phyloP scores from a whole-genome alignment of 139 green algal species.

The Gonium pectorale region DNA sequence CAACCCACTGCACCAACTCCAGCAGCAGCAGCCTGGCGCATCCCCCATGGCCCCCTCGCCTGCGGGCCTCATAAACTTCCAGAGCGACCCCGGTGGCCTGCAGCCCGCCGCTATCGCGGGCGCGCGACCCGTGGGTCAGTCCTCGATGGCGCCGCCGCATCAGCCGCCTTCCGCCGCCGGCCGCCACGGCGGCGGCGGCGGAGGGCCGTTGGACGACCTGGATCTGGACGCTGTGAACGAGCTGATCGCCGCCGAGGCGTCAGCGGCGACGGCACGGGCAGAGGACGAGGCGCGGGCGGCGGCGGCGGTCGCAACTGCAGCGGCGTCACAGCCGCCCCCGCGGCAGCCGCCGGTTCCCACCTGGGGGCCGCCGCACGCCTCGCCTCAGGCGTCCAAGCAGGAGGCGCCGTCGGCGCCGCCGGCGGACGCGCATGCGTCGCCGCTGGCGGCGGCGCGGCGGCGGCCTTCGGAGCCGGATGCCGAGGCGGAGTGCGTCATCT shows the following conservation, averaged over 20 bases:
- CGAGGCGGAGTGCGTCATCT: conserved; percentile 56
- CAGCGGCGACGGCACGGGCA: not conserved
- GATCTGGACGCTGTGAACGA: conserved; percentile 8
- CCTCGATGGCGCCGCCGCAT: too few relatives aligned
- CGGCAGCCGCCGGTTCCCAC: not conserved
- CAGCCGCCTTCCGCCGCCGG: too few relatives aligned
- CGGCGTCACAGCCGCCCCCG: not conserved
- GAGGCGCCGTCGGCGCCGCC: conserved; percentile 7
- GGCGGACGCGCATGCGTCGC: not conserved
- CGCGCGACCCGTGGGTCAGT: not conserved
- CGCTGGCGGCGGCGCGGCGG: not conserved
- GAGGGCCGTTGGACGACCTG: not conserved
- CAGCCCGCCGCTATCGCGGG: not conserved
- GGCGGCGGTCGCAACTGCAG: not conserved
- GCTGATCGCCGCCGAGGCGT: not conserved
- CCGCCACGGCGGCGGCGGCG: too few relatives aligned
- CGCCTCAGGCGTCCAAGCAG: not conserved
- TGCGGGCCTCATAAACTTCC: conserved; percentile 5
- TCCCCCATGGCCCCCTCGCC: not conserved
- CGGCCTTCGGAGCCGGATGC: not conserved
- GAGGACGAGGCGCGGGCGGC: not conserved
- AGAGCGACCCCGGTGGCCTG: conserved; percentile 13
- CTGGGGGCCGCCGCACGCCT: not conserved
- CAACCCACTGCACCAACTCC: not conserved
- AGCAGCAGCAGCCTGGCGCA: not conserved